Percentiles rank a stretch among this genome's conserved stretches.
Conservation (phyloP, 805 yeast species). For the Saturnispora sekii region DNA sequence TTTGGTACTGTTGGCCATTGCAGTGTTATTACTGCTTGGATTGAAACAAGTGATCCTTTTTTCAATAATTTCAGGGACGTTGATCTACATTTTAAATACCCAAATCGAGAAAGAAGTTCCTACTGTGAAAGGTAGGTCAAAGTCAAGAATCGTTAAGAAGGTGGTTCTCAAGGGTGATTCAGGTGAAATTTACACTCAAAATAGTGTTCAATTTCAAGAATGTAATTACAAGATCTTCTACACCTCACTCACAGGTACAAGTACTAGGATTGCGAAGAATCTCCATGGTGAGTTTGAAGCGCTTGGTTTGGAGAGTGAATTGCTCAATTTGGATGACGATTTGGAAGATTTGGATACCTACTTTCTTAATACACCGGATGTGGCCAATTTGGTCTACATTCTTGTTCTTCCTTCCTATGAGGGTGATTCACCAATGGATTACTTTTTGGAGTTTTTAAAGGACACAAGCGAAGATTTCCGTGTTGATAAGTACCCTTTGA, state of each 20-base stretch:
- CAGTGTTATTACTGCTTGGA: neutral
- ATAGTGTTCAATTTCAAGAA: constrained; percentile 29
- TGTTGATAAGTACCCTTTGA: constrained; percentile 71
- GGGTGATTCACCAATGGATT: constrained; percentile 87
- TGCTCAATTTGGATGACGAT: constrained; percentile 68
- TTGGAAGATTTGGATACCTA: constrained; percentile 77
- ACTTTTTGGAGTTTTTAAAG: constrained; percentile 65
- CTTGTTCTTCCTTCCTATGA: constrained; percentile 84
- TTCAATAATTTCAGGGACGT: neutral
- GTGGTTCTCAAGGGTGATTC: neutral
- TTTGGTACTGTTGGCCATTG: neutral
- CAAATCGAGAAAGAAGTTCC: neutral
- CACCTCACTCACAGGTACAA: constrained; percentile 79
- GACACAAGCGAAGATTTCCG: constrained; percentile 83
- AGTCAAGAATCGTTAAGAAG: neutral
- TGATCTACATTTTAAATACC: neutral
- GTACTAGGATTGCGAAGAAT: constrained; percentile 46
- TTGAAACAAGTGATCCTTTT: neutral
- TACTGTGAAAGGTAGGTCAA: constrained; percentile 1
- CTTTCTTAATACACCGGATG: constrained; percentile 55
- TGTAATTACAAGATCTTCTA: constrained; percentile 63
- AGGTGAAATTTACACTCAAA: constrained; percentile 8
- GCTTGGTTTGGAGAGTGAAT: constrained; percentile 23
- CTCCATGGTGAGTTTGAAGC: constrained; percentile 32
- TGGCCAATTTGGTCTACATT: constrained; percentile 40